A percentile compares a stretch with the other conserved stretches of the same genome.
Conservation (phyloP, 2,329 filamentous ascomycete genomes). For the Fusarium sp. region DNA sequence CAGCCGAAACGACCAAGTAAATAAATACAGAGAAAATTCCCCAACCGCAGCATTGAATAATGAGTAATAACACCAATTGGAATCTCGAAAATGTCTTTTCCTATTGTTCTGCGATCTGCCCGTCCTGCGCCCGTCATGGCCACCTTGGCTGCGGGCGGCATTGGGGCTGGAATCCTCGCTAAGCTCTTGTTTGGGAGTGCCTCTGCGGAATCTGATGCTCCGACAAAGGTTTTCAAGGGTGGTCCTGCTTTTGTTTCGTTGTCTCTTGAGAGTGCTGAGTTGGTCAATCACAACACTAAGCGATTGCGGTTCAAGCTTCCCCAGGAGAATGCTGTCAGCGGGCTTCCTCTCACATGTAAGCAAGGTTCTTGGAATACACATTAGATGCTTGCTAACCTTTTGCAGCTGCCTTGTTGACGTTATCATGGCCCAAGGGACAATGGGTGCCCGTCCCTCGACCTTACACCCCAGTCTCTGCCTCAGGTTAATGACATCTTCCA, state of each 20-base stretch:
- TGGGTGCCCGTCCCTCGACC: conserved; percentile 71
- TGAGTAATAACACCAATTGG: background rate
- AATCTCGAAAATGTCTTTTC: conserved; percentile 25
- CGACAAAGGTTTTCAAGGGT: conserved; percentile 44
- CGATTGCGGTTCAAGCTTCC: conserved; percentile 66
- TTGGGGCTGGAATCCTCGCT: conserved; percentile 28
- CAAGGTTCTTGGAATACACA: background rate
- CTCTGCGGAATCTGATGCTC: conserved; percentile 28
- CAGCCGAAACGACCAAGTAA: background rate
- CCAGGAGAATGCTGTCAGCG: conserved; percentile 56
- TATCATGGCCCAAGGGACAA: conserved; percentile 66
- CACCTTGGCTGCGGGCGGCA: conserved; percentile 31
- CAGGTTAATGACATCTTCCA: too few species aligned
- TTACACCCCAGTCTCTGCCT: conserved; percentile 67
- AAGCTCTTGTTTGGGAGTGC: conserved; percentile 37
- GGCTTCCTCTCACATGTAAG: conserved; percentile 62
- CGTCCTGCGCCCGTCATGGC: conserved; percentile 39
- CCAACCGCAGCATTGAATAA: background rate
- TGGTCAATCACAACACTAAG: conserved; percentile 69
- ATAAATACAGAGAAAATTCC: background rate
- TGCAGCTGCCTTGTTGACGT: conserved; percentile 66
- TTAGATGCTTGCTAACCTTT: background rate
- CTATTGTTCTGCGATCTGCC: conserved; percentile 11
- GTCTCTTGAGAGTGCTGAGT: conserved; percentile 60
- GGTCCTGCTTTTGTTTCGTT: conserved; percentile 58